Evolutionary conservation across 1,284 basidiomycete species (phyloP).

Genomic region (Rhodotorula sp.): DNA sequence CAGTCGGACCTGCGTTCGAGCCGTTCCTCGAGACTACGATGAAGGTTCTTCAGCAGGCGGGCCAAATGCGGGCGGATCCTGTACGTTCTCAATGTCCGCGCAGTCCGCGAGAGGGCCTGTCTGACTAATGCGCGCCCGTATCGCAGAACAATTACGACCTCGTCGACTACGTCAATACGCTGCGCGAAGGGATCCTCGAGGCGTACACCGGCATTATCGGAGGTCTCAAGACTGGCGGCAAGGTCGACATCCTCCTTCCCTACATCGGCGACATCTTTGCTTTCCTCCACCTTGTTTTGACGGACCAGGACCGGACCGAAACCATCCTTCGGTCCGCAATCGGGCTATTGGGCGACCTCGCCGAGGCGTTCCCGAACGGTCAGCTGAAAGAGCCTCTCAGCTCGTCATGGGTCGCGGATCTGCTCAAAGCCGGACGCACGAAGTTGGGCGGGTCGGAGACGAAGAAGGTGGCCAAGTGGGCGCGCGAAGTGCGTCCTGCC

Average conservation of each 20-base stretch:
- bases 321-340: conserved; percentile 70
- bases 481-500: conserved; percentile 53
- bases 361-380: conserved; percentile 75
- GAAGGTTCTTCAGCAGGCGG: conserved; percentile 87
- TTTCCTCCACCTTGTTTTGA: conserved; percentile 74
- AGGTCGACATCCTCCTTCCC: conserved; percentile 70
- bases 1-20: conserved; percentile 81
- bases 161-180: conserved; percentile 83
- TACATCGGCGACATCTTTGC: conserved; percentile 75
- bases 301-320: conserved; percentile 82
- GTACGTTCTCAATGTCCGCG: conserved; percentile 54
- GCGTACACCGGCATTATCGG: conserved; percentile 94
- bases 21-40: conserved; percentile 88
- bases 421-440: conserved; percentile 63
- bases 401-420: conserved; percentile 74
- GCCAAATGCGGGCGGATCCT: conserved; percentile 77
- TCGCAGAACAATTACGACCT: conserved; percentile 77
- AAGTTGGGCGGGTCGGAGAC: conserved; percentile 54
- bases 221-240: conserved; percentile 78
- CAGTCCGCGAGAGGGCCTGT: too few species aligned
- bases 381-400: conserved; percentile 77
- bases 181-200: conserved; percentile 94
- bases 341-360: conserved; percentile 88
- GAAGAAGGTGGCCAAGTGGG: conserved; percentile 58
- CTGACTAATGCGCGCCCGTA: too few species aligned